These are phyloP conservation scores for Tricholoma furcatifolium DNA, from an alignment of 768 basidiomycete species.

Conservation along the genomic window DNA sequence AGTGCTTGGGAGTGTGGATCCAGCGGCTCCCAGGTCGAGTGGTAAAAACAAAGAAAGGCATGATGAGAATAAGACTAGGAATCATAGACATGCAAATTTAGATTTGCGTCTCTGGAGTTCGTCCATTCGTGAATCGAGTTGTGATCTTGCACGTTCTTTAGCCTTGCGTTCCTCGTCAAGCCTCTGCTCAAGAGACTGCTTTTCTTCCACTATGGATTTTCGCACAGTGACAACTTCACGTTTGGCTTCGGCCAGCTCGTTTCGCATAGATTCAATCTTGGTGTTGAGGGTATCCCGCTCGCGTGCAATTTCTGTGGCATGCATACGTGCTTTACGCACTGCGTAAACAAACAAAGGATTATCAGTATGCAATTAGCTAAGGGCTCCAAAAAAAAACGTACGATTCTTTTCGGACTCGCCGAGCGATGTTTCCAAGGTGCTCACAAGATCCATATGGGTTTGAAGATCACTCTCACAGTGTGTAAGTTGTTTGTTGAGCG, in stretches of 20 bases:
- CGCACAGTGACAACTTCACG: constrained; percentile 77
- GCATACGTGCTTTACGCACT: constrained; percentile 95
- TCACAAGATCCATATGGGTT: constrained; percentile 88
- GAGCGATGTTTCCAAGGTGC: constrained; percentile 79
- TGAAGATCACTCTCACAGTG: constrained; percentile 92
- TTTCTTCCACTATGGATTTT: constrained; percentile 83
- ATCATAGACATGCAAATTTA: constrained; percentile 87
- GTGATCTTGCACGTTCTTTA: constrained; percentile 87
- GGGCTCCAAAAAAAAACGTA: constrained; percentile 43
- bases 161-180: constrained; percentile 84
- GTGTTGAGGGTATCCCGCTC: constrained; percentile 76
- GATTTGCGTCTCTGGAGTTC: constrained; percentile 84
- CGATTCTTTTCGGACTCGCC: constrained; percentile 92
- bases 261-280: constrained; percentile 66
- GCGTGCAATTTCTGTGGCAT: constrained; percentile 84
- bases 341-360: not conserved
- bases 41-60: constrained; percentile 13
- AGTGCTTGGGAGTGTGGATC: constrained; percentile 18
- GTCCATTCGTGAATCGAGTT: constrained; percentile 86
- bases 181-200: constrained; percentile 79
- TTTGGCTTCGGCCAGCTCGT: constrained; percentile 75
- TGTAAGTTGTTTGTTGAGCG: constrained; percentile 89
- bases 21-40: constrained; percentile 13
- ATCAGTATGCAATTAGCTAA: constrained; percentile 6
- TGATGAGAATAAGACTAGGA: constrained; percentile 13